Evolutionary conservation across 2,329 filamentous ascomycete species (phyloP).

Genomic region (Stachybotrys chartarum): DNA sequence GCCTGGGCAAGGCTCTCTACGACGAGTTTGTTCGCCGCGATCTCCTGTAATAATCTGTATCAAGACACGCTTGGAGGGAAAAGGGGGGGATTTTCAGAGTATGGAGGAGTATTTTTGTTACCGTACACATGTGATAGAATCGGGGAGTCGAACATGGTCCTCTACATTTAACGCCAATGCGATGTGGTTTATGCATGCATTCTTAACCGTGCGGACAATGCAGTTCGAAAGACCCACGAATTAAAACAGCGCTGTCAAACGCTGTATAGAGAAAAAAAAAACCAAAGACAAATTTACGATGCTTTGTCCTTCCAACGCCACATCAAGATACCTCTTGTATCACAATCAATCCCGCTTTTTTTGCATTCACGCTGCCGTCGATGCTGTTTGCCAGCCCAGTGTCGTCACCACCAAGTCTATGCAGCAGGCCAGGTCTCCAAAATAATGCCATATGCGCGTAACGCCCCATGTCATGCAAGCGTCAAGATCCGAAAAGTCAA

Average conservation of each 20-base stretch:
- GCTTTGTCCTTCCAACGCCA: neutral
- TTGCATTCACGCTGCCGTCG: no score
- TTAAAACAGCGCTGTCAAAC: neutral
- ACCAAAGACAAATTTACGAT: neutral
- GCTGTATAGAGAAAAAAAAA: neutral
- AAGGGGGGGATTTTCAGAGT: neutral
- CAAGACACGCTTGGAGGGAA: neutral
- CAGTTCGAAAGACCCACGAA: neutral
- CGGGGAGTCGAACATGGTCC: constrained; percentile 8
- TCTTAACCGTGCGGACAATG: neutral
- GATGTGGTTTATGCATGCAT: neutral
- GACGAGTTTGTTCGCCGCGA: constrained; percentile 95
- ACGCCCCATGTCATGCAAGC: constrained; percentile 16
- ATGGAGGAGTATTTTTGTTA: constrained; percentile 11
- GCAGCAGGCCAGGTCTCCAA: neutral
- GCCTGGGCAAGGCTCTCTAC: constrained; percentile 87
- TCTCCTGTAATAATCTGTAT: constrained; percentile 60
- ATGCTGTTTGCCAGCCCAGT: neutral
- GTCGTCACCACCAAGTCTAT: neutral
- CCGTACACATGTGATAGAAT: constrained; percentile 26
- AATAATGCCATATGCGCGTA: constrained; percentile 5
- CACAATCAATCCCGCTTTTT: no score
- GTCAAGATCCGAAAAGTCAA: neutral
- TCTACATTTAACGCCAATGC: neutral
- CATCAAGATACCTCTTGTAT: neutral